These are phyloP conservation scores for Vachellia pachyceras DNA, from an alignment of 306 rosid genomes.

Conservation along the genomic window DNA sequence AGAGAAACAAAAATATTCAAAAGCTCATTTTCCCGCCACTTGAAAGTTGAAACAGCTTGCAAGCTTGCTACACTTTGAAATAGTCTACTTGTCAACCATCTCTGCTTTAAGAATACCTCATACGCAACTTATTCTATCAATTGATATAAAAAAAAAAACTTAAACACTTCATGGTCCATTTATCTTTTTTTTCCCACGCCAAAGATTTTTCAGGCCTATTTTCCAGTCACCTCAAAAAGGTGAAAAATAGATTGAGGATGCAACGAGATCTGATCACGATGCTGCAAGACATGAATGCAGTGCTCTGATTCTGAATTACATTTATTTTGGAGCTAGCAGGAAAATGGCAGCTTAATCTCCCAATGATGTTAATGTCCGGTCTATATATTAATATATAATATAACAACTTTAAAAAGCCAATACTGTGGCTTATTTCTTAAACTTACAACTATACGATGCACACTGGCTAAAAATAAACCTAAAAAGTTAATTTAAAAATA, in stretches of 20 bases:
- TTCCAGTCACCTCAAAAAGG: not conserved
- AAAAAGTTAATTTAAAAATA: too few relatives aligned
- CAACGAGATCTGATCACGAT: not conserved
- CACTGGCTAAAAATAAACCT: too few relatives aligned
- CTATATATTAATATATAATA: not conserved
- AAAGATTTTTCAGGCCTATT: slow-evolving; percentile 11
- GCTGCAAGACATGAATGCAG: slow-evolving; percentile 4
- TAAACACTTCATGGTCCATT: slow-evolving; percentile 1
- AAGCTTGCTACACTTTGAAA: not conserved
- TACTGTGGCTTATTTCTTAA: not conserved
- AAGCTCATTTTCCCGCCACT: slow-evolving; percentile 17
- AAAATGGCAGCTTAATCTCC: slow-evolving; percentile 5
- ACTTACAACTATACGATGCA: too few relatives aligned
- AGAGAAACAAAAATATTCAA: not conserved
- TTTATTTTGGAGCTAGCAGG: slow-evolving; percentile 10
- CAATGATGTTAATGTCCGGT: not conserved
- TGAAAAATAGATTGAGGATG: not conserved
- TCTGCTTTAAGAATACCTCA: slow-evolving; percentile 17
- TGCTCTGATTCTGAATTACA: not conserved
- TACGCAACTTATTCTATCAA: slow-evolving; percentile 22
- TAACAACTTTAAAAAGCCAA: not conserved
- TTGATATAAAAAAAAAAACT: slow-evolving; percentile 28
- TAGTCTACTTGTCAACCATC: slow-evolving; percentile 25
- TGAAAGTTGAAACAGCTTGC: not conserved
- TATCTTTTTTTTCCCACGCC: not conserved